Evolutionary conservation across 106 monocot species (phyloP).

Genomic region (Phalaenopsis aphrodite): DNA sequence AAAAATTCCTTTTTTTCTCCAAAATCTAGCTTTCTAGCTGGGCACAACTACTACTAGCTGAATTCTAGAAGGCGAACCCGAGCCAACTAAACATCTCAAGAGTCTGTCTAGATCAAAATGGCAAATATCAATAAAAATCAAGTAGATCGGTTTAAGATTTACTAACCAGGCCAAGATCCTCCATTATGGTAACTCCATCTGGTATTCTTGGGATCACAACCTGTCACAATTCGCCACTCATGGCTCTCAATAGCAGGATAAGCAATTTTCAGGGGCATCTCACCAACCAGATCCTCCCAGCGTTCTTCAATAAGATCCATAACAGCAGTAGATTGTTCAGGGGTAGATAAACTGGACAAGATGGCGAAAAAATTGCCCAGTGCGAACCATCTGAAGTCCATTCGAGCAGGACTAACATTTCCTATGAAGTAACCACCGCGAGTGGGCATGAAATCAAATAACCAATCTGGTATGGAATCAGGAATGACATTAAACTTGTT

Average conservation of each 20-base stretch:
- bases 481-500: slow-evolving; percentile 26
- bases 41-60: no score
- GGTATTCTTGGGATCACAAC: slow-evolving; percentile 24
- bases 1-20: no score
- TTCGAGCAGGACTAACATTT: slow-evolving; percentile 23
- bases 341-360: slow-evolving; percentile 51
- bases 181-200: slow-evolving; percentile 52
- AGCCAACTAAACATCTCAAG: no score
- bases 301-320: slow-evolving; percentile 67
- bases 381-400: slow-evolving; percentile 29
- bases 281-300: slow-evolving; percentile 67
- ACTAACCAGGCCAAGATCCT: slow-evolving; percentile 61
- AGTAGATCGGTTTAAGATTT: no score
- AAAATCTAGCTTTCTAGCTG: no score
- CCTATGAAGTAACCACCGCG: slow-evolving; percentile 27
- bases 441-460: slow-evolving; percentile 21
- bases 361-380: slow-evolving; percentile 53
- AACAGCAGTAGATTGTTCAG: slow-evolving; percentile 50
- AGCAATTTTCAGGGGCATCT: slow-evolving; percentile 52
- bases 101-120: no score
- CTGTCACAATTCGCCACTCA: slow-evolving; percentile 50
- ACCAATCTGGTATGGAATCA: slow-evolving; percentile 24
- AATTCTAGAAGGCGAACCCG: no score
- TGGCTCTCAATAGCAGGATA: slow-evolving; percentile 57
- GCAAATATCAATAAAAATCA: no score